Evolutionary conservation across 768 basidiomycete species (phyloP).

Genomic region (Rossbeevera mucosa): DNA sequence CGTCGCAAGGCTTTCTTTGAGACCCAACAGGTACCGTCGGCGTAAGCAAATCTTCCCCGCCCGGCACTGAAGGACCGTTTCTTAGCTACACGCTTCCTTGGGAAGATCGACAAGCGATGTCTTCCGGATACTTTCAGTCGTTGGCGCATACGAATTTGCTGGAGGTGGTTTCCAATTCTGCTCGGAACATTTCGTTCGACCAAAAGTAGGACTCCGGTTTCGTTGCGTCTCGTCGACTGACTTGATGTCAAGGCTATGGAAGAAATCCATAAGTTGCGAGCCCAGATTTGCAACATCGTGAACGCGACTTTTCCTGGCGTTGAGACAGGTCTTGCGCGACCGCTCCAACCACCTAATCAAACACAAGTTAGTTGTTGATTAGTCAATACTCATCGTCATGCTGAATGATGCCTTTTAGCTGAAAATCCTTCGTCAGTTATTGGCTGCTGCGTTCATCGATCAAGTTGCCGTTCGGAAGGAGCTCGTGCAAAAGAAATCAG

Average conservation of each 20-base stretch:
- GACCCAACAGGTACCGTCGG: constrained; percentile 61
- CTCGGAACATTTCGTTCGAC: constrained; percentile 80
- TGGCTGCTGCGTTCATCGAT: constrained; percentile 90
- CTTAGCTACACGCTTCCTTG: constrained; percentile 70
- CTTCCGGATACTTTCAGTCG: constrained; percentile 85
- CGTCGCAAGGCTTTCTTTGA: constrained; percentile 78
- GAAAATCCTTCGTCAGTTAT: constrained; percentile 83
- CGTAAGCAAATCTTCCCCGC: background rate
- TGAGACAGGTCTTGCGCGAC: constrained; percentile 55
- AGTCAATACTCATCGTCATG: background rate
- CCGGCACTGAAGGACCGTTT: background rate
- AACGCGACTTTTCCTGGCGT: constrained; percentile 66
- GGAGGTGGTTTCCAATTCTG: constrained; percentile 82
- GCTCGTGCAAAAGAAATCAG: constrained; percentile 53
- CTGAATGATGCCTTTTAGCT: constrained; percentile 47
- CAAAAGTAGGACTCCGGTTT: constrained; percentile 54
- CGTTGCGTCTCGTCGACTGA: constrained; percentile 1
- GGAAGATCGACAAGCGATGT: constrained; percentile 81
- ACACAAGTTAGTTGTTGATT: constrained; percentile 53
- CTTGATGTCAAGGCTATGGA: constrained; percentile 77
- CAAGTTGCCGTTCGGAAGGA: constrained; percentile 93
- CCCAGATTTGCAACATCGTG: constrained; percentile 85
- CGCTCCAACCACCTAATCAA: constrained; percentile 70
- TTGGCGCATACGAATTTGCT: constrained; percentile 93
- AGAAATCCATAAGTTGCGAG: constrained; percentile 93